Evolutionary conservation across 2,329 filamentous ascomycete species (phyloP).

Genomic region (Aureobasidium melanogenum): DNA sequence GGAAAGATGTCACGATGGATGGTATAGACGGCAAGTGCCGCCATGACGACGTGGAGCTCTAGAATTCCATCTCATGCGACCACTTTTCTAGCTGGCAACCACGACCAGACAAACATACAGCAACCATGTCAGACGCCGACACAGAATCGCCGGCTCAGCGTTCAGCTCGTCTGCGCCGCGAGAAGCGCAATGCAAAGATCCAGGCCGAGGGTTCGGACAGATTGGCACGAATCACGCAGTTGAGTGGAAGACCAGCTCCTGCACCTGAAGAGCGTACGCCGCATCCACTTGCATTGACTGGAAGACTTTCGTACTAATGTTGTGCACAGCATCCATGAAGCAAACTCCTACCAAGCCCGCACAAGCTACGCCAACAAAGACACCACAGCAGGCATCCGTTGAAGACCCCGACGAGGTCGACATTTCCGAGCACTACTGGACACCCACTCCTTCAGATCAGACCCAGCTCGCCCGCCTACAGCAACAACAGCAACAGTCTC

Average conservation of each 20-base stretch:
- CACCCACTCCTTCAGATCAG: constrained; percentile 12
- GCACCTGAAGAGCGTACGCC: constrained; percentile 23
- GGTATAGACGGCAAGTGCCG: neutral
- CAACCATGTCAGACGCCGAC: constrained; percentile 18
- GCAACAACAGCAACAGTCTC: neutral
- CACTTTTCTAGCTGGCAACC: neutral
- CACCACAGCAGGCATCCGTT: constrained; percentile 25
- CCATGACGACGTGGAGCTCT: constrained; percentile 2
- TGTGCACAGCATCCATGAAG: constrained; percentile 16
- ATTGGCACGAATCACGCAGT: constrained; percentile 65
- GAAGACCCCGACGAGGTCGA: constrained; percentile 64
- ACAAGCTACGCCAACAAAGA: constrained; percentile 1
- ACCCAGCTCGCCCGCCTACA: neutral
- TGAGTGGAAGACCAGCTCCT: constrained; percentile 45
- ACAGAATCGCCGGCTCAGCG: constrained; percentile 36
- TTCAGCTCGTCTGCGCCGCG: constrained; percentile 66
- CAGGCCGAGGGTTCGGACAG: constrained; percentile 60
- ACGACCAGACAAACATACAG: neutral
- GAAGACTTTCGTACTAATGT: neutral
- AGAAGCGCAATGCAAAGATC: constrained; percentile 72
- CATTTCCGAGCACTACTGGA: constrained; percentile 52
- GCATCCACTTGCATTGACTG: no score
- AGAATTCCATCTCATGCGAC: neutral
- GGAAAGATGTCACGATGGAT: neutral
- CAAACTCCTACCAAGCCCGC: constrained; percentile 13